A percentile compares a stretch with the other conserved stretches of the same genome.
Evolutionary conservation across 176 grass and related monocot genomes (phyloP).

Genomic region (Triticum monococcum): DNA sequence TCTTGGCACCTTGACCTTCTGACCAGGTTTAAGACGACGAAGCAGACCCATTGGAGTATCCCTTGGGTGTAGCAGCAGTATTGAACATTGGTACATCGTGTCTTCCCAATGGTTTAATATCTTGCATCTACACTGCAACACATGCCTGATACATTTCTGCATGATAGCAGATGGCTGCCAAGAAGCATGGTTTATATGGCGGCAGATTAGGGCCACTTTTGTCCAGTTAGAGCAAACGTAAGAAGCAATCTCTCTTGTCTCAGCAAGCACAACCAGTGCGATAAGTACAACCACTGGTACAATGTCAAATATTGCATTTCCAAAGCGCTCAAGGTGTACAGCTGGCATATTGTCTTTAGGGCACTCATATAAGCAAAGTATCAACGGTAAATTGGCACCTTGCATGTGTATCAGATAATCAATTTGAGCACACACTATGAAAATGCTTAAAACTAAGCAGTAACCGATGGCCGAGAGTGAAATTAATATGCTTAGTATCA

Average conservation of each 20-base stretch:
- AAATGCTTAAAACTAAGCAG: too few relatives aligned
- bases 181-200: background rate
- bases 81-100: background rate
- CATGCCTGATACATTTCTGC: background rate
- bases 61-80: background rate
- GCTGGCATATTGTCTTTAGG: too few relatives aligned
- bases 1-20: background rate
- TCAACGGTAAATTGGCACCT: too few relatives aligned
- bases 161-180: background rate
- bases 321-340: too few relatives aligned
- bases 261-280: background rate
- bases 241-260: background rate
- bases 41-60: background rate
- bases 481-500: background rate
- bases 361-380: too few relatives aligned
- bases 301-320: background rate
- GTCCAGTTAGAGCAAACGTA: background rate
- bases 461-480: background rate
- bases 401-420: too few relatives aligned
- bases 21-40: background rate
- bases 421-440: too few relatives aligned
- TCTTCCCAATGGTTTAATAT: background rate
- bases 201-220: background rate
- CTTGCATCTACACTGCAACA: background rate
- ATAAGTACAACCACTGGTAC: background rate